Evolutionary conservation across 2,329 filamentous ascomycete genomes (phyloP).

Genomic region (Pyrenophora teres): DNA sequence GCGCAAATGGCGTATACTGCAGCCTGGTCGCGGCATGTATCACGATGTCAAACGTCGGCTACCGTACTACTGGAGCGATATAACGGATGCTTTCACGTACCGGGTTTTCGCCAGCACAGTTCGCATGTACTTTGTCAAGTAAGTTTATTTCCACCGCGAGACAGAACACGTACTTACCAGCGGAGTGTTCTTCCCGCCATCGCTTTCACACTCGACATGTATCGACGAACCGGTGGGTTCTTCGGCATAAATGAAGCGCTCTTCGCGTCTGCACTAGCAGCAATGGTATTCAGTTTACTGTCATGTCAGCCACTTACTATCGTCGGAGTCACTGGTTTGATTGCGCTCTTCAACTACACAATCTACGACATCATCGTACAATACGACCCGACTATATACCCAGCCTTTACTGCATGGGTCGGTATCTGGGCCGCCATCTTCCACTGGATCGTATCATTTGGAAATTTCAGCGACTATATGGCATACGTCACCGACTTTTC

Average conservation of each 20-base stretch:
- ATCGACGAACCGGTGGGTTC: constrained; percentile 58
- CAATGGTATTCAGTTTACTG: constrained; percentile 59
- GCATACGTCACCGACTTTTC: constrained; percentile 63
- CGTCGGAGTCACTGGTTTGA: constrained; percentile 60
- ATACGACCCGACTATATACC: constrained; percentile 57
- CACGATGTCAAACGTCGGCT: constrained; percentile 58
- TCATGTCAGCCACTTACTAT: constrained; percentile 61
- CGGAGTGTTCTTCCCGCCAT: constrained; percentile 60
- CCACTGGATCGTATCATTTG: constrained; percentile 60
- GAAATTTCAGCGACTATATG: constrained; percentile 63
- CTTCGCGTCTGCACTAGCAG: constrained; percentile 60
- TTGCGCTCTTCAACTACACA: constrained; percentile 62
- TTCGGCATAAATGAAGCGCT: constrained; percentile 63
- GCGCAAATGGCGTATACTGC: constrained; percentile 49
- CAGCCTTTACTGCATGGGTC: constrained; percentile 61
- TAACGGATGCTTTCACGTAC: constrained; percentile 60
- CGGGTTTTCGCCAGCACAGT: constrained; percentile 60
- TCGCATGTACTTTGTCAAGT: constrained; percentile 65
- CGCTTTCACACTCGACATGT: constrained; percentile 64
- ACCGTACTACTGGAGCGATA: constrained; percentile 63
- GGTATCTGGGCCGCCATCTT: constrained; percentile 63
- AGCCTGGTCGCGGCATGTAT: constrained; percentile 59
- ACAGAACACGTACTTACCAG: constrained; percentile 2
- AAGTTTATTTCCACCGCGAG: constrained; percentile 3
- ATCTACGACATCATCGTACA: constrained; percentile 61